phyloP scores from a whole-genome alignment of 768 basidiomycete genomes.

The Lentinula raphanica region DNA sequence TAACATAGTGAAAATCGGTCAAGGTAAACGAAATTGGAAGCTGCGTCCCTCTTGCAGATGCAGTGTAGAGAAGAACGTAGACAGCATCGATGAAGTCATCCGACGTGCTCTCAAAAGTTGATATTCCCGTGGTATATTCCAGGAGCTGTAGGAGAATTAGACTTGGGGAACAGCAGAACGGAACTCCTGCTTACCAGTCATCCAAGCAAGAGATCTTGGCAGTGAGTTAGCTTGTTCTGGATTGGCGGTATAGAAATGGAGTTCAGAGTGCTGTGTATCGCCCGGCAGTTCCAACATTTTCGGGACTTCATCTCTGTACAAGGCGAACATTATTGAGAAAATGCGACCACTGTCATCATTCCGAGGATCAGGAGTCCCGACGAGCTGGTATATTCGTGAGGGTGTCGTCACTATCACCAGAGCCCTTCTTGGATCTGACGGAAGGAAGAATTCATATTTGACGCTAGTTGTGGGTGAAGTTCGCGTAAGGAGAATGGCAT shows the following conservation, averaged over 20 bases:
- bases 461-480: slow-evolving; percentile 81
- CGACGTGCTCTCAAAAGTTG: slow-evolving; percentile 58
- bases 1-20: slow-evolving; percentile 89
- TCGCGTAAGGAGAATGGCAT: slow-evolving; percentile 80
- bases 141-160: slow-evolving; percentile 43
- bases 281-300: slow-evolving; percentile 93
- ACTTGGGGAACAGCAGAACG: not conserved
- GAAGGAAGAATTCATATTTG: slow-evolving; percentile 72
- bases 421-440: slow-evolving; percentile 52
- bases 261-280: slow-evolving; percentile 64
- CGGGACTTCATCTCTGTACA: slow-evolving; percentile 71
- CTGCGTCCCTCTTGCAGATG: slow-evolving; percentile 31
- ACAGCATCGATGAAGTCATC: slow-evolving; percentile 77
- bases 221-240: slow-evolving; percentile 64
- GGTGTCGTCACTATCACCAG: slow-evolving; percentile 82
- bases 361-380: slow-evolving; percentile 60
- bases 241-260: slow-evolving; percentile 74
- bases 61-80: slow-evolving; percentile 75
- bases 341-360: slow-evolving; percentile 72
- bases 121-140: slow-evolving; percentile 86
- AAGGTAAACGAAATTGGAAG: slow-evolving; percentile 73
- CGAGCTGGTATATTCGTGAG: slow-evolving; percentile 87
- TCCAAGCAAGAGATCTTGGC: slow-evolving; percentile 81
- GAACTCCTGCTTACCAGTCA: slow-evolving; percentile 59
- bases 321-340: slow-evolving; percentile 68